A percentile compares a stretch with the other conserved stretches of the same genome.
phyloP scores from a whole-genome alignment of 805 yeast species.

The Saccharomycopsis sp. region DNA sequence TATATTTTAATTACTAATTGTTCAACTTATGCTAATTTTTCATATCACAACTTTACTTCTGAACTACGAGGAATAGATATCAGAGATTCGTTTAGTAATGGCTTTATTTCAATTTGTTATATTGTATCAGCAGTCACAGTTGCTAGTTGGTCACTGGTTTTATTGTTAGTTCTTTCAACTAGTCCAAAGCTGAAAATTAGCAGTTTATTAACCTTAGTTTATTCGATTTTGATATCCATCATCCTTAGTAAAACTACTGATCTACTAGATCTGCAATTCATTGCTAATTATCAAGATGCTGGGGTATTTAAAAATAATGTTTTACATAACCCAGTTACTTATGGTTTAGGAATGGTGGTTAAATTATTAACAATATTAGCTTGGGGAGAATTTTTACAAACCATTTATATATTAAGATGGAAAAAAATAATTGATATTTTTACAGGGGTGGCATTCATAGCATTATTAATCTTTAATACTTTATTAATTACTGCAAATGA shows the following conservation, averaged over 20 bases:
- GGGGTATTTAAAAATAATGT: constrained; percentile 5
- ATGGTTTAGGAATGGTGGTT: constrained; percentile 5
- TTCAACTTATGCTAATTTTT: too few relatives aligned
- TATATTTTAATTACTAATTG: neutral
- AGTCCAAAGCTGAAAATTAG: constrained; percentile 3
- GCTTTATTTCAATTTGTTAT: constrained; percentile 19
- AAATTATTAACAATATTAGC: constrained; percentile 4
- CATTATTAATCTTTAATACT: neutral
- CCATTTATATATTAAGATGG: neutral
- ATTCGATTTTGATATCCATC: constrained; percentile 10
- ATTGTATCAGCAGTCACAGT: constrained; percentile 14
- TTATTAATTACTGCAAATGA: neutral
- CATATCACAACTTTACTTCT: too few relatives aligned
- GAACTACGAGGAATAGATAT: too few relatives aligned
- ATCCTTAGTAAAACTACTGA: constrained; percentile 13
- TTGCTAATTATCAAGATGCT: constrained; percentile 12
- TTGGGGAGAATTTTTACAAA: constrained; percentile 13
- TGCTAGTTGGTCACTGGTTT: constrained; percentile 14
- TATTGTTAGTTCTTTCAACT: constrained; percentile 11
- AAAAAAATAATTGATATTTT: neutral
- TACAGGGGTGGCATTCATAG: neutral
- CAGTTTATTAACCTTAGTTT: constrained; percentile 11
- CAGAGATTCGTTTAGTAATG: constrained; percentile 20
- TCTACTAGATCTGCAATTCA: constrained; percentile 11
- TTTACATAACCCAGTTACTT: neutral